A percentile compares a stretch with the other conserved stretches of the same genome.
phyloP scores from a whole-genome alignment of 768 basidiomycete genomes.

The Lenzites betulinus region DNA sequence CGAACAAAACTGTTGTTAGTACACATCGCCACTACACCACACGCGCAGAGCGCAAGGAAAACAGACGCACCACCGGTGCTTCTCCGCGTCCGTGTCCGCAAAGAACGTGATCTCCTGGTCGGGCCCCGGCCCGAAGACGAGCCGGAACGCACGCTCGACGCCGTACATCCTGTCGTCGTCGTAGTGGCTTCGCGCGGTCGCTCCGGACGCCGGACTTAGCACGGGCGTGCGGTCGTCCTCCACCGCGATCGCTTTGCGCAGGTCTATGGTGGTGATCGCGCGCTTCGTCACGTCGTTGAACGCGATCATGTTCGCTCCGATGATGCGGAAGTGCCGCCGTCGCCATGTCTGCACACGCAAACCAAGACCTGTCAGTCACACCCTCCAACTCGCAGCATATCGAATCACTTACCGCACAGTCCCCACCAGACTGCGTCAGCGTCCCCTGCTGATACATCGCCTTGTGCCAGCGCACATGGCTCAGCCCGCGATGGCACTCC shows the following conservation, averaged over 20 bases:
- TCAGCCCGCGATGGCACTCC: slow-evolving; percentile 85
- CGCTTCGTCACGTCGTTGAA: slow-evolving; percentile 94
- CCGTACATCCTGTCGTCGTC: slow-evolving; percentile 67
- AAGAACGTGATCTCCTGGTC: slow-evolving; percentile 86
- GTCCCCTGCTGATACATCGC: slow-evolving; percentile 91
- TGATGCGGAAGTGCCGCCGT: slow-evolving; percentile 79
- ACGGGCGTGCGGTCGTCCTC: slow-evolving; percentile 71
- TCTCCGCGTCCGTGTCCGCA: slow-evolving; percentile 89
- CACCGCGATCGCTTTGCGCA: slow-evolving; percentile 78
- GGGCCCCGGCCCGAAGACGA: slow-evolving; percentile 64
- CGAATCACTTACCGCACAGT: slow-evolving; percentile 72
- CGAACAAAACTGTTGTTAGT: background rate
- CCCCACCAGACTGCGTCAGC: slow-evolving; percentile 91
- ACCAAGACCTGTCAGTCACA: slow-evolving; percentile 2
- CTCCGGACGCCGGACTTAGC: slow-evolving; percentile 47
- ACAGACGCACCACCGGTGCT: slow-evolving; percentile 72
- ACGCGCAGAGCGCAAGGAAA: background rate
- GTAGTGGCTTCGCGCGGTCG: slow-evolving; percentile 42
- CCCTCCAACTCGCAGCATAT: background rate
- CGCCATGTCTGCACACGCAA: slow-evolving; percentile 64
- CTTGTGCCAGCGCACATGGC: slow-evolving; percentile 93
- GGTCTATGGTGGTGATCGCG: slow-evolving; percentile 85
- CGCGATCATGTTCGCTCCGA: slow-evolving; percentile 84
- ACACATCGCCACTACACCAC: background rate
- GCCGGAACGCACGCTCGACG: slow-evolving; percentile 79